A percentile compares a stretch with the other conserved stretches of the same genome.
phyloP scores from a whole-genome alignment of 495 filamentous ascomycete genomes.

The Ascobolus immersus region DNA sequence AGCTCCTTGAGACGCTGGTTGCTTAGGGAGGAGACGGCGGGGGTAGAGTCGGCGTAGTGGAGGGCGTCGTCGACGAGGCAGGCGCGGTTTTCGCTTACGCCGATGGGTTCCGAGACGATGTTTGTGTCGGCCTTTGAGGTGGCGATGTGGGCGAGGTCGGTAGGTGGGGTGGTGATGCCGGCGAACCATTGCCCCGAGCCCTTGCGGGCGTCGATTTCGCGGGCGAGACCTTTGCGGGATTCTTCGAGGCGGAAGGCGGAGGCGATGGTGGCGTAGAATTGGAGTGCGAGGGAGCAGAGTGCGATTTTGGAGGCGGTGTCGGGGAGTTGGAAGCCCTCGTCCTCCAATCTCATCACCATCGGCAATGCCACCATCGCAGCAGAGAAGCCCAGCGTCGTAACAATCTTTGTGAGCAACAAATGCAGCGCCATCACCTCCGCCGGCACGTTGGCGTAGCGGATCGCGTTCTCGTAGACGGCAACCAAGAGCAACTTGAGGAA shows the following conservation, averaged over 20 bases:
- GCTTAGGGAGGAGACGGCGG: no score
- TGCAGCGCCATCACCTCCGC: constrained; percentile 51
- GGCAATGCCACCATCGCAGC: constrained; percentile 52
- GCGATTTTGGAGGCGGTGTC: constrained; percentile 40
- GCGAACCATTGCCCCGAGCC: constrained; percentile 51
- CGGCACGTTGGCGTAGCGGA: constrained; percentile 41
- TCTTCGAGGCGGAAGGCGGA: constrained; percentile 55
- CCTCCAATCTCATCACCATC: constrained; percentile 69
- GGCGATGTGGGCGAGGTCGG: constrained; percentile 25
- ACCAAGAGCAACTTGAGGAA: constrained; percentile 71
- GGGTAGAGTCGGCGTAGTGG: no score
- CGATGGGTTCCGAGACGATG: constrained; percentile 8
- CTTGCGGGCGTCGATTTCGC: constrained; percentile 48
- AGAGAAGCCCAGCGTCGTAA: constrained; percentile 60
- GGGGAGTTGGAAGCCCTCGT: constrained; percentile 44
- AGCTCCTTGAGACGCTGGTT: no score
- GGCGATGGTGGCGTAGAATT: constrained; percentile 56
- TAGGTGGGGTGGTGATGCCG: constrained; percentile 29
- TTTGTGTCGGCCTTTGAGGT: constrained; percentile 12
- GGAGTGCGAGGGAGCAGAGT: constrained; percentile 59
- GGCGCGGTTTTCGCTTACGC: constrained; percentile 3
- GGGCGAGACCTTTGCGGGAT: constrained; percentile 42
- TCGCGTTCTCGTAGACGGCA: constrained; percentile 59
- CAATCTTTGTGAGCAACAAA: constrained; percentile 42
- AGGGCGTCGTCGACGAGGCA: no score